phyloP scores from a whole-genome alignment of 192 early-diverging fungal species.

The Coemansia sp. region DNA sequence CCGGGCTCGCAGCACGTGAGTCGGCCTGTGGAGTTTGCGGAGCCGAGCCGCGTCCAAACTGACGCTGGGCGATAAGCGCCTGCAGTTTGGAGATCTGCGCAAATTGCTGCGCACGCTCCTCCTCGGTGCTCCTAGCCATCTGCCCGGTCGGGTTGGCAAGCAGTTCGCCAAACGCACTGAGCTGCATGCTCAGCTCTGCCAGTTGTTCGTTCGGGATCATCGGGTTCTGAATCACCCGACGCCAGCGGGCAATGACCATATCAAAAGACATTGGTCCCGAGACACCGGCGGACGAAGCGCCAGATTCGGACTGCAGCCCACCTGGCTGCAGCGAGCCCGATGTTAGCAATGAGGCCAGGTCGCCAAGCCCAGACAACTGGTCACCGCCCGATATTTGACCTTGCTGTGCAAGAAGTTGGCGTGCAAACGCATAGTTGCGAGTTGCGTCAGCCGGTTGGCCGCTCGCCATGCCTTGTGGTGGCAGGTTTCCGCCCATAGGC shows the following conservation, averaged over 20 bases:
- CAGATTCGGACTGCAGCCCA: not conserved
- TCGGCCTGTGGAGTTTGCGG: conserved; percentile 15
- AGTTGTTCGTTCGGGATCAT: conserved; percentile 32
- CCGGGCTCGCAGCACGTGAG: conserved; percentile 31
- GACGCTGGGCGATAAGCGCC: conserved; percentile 42
- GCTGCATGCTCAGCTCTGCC: conserved; percentile 43
- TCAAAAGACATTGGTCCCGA: conserved; percentile 6
- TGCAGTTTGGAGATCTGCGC: conserved; percentile 40
- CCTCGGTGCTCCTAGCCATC: conserved; percentile 23
- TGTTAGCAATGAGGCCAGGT: not conserved
- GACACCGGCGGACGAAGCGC: not conserved
- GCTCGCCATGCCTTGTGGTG: not conserved
- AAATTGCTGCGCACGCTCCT: conserved; percentile 34
- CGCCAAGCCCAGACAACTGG: not conserved
- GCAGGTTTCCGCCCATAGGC: conserved; percentile 2
- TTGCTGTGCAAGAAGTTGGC: conserved; percentile 17
- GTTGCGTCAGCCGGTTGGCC: conserved; percentile 2
- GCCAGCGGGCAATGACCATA: conserved; percentile 31
- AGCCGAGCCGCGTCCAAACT: conserved; percentile 16
- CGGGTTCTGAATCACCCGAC: conserved; percentile 43
- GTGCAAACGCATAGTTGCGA: conserved; percentile 15
- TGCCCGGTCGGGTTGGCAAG: conserved; percentile 10
- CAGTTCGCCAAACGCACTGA: conserved; percentile 29
- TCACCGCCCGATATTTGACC: conserved; percentile 2
- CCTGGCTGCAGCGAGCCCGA: not conserved